Conservation (phyloP, 495 filamentous ascomycete species). For the Talaromyces trachyspermus region DNA sequence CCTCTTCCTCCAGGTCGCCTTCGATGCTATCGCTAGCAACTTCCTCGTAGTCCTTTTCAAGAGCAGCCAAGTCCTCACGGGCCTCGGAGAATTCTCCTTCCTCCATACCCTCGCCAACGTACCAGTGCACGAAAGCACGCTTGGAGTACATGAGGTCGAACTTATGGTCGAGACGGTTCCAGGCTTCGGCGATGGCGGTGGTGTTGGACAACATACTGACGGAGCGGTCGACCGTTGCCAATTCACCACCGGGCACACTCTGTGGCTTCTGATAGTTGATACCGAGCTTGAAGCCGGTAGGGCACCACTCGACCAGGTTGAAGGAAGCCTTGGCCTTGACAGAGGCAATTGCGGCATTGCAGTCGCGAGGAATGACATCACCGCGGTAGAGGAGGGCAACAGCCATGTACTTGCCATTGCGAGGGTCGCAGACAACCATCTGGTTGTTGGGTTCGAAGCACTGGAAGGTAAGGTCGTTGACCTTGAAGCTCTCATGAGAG, state of each 20-base stretch:
- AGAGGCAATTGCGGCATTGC: constrained; percentile 66
- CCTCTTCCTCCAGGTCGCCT: constrained; percentile 52
- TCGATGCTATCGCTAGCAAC: constrained; percentile 68
- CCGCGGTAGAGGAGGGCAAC: constrained; percentile 85
- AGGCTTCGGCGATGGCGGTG: constrained; percentile 84
- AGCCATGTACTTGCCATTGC: constrained; percentile 93
- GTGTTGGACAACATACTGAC: constrained; percentile 92
- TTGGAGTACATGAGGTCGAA: constrained; percentile 98
- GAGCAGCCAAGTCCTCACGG: constrained; percentile 79
- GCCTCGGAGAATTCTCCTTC: constrained; percentile 91
- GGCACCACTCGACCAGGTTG: constrained; percentile 93
- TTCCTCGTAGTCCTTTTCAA: constrained; percentile 91
- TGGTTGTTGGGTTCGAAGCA: constrained; percentile 94
- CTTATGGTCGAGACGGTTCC: constrained; percentile 83
- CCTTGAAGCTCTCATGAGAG: constrained; percentile 87
- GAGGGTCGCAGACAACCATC: constrained; percentile 91
- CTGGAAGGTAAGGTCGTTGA: constrained; percentile 79
- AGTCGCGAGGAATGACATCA: constrained; percentile 82
- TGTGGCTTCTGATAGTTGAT: constrained; percentile 89
- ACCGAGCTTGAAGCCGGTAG: constrained; percentile 91
- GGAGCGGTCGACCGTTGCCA: constrained; percentile 77
- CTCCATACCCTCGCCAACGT: constrained; percentile 94
- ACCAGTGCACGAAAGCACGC: constrained; percentile 93
- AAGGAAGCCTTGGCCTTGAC: constrained; percentile 84
- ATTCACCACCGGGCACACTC: constrained; percentile 66